phyloP scores from a whole-genome alignment of 2,329 filamentous ascomycete species.

The Helotiales sp. region DNA sequence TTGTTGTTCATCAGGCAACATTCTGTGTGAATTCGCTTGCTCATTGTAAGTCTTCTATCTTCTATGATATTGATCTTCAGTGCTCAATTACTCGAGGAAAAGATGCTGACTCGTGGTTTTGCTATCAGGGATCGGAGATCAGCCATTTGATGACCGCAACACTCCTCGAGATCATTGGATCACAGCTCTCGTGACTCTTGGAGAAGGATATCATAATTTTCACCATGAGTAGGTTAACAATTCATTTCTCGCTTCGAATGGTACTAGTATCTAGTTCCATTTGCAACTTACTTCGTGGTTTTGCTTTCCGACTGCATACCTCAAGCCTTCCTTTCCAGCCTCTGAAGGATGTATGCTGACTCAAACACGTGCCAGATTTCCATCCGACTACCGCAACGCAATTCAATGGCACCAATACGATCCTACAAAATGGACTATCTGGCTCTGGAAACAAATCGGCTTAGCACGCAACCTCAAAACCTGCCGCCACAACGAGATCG shows the following conservation, averaged over 20 bases:
- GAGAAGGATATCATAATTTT: conserved; percentile 91
- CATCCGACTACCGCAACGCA: conserved; percentile 88
- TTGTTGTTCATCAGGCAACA: conserved; percentile 85
- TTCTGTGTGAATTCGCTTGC: conserved; percentile 89
- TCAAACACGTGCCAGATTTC: too few relatives aligned
- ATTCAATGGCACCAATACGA: conserved; percentile 89
- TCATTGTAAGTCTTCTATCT: conserved; percentile 53
- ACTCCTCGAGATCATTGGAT: conserved; percentile 82
- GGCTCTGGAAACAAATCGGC: conserved; percentile 75
- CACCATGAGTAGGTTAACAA: too few relatives aligned
- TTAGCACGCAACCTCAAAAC: conserved; percentile 84
- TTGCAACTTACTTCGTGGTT: too few relatives aligned
- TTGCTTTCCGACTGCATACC: too few relatives aligned
- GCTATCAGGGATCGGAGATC: conserved; percentile 65
- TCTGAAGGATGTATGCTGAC: too few relatives aligned
- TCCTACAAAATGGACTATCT: conserved; percentile 86
- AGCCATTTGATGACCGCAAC: conserved; percentile 89
- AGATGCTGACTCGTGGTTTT: background rate
- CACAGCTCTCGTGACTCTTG: conserved; percentile 81
- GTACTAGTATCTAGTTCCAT: too few relatives aligned
- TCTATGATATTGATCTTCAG: background rate
- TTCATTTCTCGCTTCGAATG: too few relatives aligned
- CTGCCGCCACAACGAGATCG: conserved; percentile 85
- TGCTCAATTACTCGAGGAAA: background rate
- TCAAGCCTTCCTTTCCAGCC: too few relatives aligned